Base-by-base conservation (phyloP, 768 basidiomycete species). In the Kwoniella botswanensis region DNA sequence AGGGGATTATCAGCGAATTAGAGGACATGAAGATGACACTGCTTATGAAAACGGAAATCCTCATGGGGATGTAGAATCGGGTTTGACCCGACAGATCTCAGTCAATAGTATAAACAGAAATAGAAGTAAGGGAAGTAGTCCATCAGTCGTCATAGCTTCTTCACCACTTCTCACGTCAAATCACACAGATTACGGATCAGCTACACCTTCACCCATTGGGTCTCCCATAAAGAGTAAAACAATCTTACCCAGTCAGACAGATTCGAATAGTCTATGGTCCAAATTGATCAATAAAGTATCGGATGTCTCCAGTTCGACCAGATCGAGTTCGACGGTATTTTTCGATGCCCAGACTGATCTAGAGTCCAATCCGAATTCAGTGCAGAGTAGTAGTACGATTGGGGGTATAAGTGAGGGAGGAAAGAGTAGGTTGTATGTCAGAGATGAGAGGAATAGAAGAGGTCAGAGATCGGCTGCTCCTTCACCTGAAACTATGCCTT, bases 111-210 rank as follows among this genome's bases (percentile, higher is more conserved):
- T 18, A 60, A 60, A 43, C 10, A 63, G 62, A 29, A 44, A 44
- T 44, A 35, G 46, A 2, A 5, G 21, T 13, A 24, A 50, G n/a
- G 41, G 42, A 17, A 54, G 55, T 67, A 67, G 46, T 24, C 35
- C 59, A 11, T 53, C 67, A 10, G 26, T 60, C 1, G 53, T 68
- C 26, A 65, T 70, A 59, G 63, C 68, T 9, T 64, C 62, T 60
- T 70, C 68, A 29, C 68, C 68, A 18, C 26, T 70, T n/a, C 43
- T 70, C n/a, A 58, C 68, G 21, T 63, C 68, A 7, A 44, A 24
- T 24, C 54, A n/a, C 1, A 55, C 55, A 35, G 57, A 50, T 67
- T 70, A 70, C 52, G 68, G 68, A 21, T 63, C 59, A 43, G 64
- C 68, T 29, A 64, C 55, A 13, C 68, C 68, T n/a, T 64, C 63